phyloP scores from a whole-genome alignment of 2,329 filamentous ascomycete genomes.

The Elsinoe australis region DNA sequence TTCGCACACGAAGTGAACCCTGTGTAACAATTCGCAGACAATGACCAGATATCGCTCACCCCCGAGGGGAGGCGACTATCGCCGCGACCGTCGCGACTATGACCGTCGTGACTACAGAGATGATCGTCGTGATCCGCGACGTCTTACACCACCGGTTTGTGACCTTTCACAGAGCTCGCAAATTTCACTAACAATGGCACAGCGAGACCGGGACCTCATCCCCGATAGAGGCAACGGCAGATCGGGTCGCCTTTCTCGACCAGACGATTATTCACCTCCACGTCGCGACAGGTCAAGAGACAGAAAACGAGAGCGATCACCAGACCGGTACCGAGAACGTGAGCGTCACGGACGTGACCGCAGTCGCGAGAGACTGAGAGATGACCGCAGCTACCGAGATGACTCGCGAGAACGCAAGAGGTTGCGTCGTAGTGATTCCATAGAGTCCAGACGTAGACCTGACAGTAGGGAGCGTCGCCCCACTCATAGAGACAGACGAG shows the following conservation, averaged over 20 bases:
- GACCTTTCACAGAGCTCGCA: constrained; percentile 24
- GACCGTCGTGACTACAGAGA: constrained; percentile 51
- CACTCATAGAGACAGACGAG: constrained; percentile 35
- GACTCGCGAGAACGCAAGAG: constrained; percentile 60
- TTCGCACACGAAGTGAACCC: too few species aligned
- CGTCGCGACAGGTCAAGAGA: constrained; percentile 58
- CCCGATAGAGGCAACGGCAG: constrained; percentile 55
- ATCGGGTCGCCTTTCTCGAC: constrained; percentile 35
- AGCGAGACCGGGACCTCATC: constrained; percentile 55
- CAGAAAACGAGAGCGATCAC: constrained; percentile 54
- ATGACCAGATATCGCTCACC: constrained; percentile 7
- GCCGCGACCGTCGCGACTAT: constrained; percentile 23
- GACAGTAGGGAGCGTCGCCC: constrained; percentile 52
- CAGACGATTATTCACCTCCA: constrained; percentile 29
- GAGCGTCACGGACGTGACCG: constrained; percentile 22
- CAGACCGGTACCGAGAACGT: constrained; percentile 37
- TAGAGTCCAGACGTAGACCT: constrained; percentile 60
- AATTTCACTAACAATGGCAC: constrained; percentile 37
- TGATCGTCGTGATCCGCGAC: constrained; percentile 29
- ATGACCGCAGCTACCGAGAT: constrained; percentile 68
- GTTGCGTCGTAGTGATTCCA: constrained; percentile 60
- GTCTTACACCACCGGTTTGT: constrained; percentile 12
- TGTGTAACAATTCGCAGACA: background rate
- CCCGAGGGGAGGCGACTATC: constrained; percentile 19
- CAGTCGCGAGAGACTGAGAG: constrained; percentile 61